Conservation (phyloP, 2,329 filamentous ascomycete species). For the Fusarium tanahbumbuense region DNA sequence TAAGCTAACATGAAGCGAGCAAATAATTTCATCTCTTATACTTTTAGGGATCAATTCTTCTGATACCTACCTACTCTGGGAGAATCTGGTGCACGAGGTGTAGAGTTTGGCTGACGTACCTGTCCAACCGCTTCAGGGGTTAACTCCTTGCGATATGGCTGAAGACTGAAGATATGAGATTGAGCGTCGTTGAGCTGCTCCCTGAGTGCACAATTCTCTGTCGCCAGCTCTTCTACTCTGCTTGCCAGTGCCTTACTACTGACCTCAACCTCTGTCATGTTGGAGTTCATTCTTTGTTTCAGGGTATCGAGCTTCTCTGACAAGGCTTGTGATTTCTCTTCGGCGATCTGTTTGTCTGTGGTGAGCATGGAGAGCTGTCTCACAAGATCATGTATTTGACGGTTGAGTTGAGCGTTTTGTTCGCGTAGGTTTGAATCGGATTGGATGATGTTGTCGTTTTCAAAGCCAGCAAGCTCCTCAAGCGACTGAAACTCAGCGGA, state of each 20-base stretch:
- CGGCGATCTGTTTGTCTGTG: slow-evolving; percentile 47
- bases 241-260: slow-evolving; percentile 39
- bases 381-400: slow-evolving; percentile 39
- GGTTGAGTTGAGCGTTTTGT: slow-evolving; percentile 31
- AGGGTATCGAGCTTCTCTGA: slow-evolving; percentile 41
- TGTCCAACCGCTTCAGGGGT: slow-evolving; percentile 52
- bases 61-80: no score
- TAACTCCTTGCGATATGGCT: slow-evolving; percentile 55
- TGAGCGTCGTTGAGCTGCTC: slow-evolving; percentile 52
- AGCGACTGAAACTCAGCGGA: slow-evolving; percentile 33
- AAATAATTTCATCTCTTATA: no score
- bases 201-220: slow-evolving; percentile 47
- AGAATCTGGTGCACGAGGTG: no score
- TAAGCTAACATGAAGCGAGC: no score
- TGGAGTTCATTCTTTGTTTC: slow-evolving; percentile 41
- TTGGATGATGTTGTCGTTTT: slow-evolving; percentile 19
- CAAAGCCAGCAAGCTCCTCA: slow-evolving; percentile 34
- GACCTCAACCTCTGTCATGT: slow-evolving; percentile 41
- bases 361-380: slow-evolving; percentile 31
- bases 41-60: no score
- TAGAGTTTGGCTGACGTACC: no score
- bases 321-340: slow-evolving; percentile 47
- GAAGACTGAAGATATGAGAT: slow-evolving; percentile 56
- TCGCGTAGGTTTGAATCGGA: slow-evolving; percentile 26
- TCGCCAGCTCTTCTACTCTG: slow-evolving; percentile 38